Evolutionary conservation across 2,329 filamentous ascomycete genomes (phyloP).

Genomic region (Cladophialophora carrionii): DNA sequence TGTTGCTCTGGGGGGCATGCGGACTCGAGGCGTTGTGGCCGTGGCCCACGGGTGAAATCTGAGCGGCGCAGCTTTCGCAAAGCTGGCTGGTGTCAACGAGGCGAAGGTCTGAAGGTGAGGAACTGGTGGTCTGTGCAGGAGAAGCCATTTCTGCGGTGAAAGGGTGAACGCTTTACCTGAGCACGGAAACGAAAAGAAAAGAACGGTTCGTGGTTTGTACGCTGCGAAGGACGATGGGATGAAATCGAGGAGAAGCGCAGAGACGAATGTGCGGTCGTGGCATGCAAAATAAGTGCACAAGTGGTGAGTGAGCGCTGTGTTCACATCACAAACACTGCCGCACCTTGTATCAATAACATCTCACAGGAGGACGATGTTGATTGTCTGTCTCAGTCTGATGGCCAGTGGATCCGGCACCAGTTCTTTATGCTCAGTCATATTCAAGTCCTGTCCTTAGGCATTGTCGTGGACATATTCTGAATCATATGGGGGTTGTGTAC

Average conservation of each 20-base stretch:
- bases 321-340: background rate
- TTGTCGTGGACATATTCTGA: background rate
- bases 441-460: background rate
- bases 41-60: too few relatives aligned
- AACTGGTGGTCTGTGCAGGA: background rate
- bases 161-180: background rate
- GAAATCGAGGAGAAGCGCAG: background rate
- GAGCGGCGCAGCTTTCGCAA: background rate
- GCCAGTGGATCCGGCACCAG: background rate
- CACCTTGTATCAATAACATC: background rate
- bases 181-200: background rate
- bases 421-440: background rate
- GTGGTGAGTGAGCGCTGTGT: background rate
- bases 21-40: background rate
- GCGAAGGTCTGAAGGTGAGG: background rate
- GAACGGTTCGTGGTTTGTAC: background rate
- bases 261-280: background rate
- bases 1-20: background rate
- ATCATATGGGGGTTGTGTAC: background rate
- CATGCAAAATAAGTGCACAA: background rate
- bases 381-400: background rate
- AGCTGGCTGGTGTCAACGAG: background rate
- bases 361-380: background rate
- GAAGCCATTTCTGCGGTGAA: background rate
- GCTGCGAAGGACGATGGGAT: background rate